Percentiles rank a stretch among this genome's conserved stretches.
Evolutionary conservation across 2,329 filamentous ascomycete genomes (phyloP).

Genomic region (Exophiala aquamarina): DNA sequence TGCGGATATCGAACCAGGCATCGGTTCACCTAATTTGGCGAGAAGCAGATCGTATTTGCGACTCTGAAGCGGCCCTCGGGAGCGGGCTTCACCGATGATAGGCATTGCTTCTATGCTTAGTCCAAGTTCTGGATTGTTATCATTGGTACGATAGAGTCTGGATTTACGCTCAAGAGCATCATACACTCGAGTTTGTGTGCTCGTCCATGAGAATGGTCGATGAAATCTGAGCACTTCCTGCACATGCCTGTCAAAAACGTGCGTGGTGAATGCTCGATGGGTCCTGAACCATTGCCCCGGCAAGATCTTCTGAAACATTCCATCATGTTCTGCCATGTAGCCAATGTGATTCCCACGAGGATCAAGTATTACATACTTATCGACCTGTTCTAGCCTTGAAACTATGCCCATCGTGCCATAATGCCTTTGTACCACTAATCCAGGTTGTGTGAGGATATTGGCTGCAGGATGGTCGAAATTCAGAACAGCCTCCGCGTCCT

Average conservation of each 20-base stretch:
- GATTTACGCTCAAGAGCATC: constrained; percentile 46
- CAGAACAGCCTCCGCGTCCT: constrained; percentile 60
- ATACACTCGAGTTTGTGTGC: constrained; percentile 57
- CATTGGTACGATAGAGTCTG: too few relatives aligned
- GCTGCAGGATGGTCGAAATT: constrained; percentile 59
- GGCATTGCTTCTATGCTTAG: constrained; percentile 59
- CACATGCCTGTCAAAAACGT: constrained; percentile 63
- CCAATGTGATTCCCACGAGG: constrained; percentile 63
- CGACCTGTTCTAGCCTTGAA: constrained; percentile 66
- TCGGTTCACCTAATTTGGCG: constrained; percentile 44
- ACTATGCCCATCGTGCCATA: constrained; percentile 67
- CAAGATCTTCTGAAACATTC: constrained; percentile 57
- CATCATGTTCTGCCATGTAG: constrained; percentile 64
- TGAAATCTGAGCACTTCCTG: constrained; percentile 63
- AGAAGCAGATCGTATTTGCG: constrained; percentile 66
- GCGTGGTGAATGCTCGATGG: constrained; percentile 63
- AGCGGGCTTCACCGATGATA: constrained; percentile 63
- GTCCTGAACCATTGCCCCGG: constrained; percentile 61
- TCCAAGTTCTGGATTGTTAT: constrained; percentile 39
- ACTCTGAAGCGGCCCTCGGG: constrained; percentile 62
- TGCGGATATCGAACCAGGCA: not conserved
- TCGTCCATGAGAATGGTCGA: constrained; percentile 64
- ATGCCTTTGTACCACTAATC: constrained; percentile 59
- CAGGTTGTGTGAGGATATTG: constrained; percentile 59
- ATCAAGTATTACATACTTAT: constrained; percentile 66